Evolutionary conservation across 768 basidiomycete genomes (phyloP).

Genomic region (Tephrocybe sp.): DNA sequence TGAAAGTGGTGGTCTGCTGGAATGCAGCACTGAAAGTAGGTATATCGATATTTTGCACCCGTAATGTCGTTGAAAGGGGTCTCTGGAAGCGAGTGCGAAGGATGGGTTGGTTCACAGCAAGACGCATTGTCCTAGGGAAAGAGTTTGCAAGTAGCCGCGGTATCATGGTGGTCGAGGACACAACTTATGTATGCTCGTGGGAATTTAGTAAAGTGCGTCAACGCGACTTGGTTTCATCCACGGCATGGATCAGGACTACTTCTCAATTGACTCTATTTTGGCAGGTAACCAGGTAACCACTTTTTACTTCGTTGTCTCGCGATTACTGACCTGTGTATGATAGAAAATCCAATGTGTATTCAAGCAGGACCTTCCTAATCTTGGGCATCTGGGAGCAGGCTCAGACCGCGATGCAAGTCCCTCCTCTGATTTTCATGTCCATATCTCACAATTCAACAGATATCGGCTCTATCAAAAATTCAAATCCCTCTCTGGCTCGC

Average conservation of each 20-base stretch:
- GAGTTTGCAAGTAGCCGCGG: constrained; percentile 14
- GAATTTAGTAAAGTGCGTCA: constrained; percentile 19
- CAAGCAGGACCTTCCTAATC: constrained; percentile 77
- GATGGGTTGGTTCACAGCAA: constrained; percentile 9
- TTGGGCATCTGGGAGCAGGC: constrained; percentile 90
- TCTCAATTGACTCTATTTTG: constrained; percentile 87
- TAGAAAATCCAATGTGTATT: constrained; percentile 95
- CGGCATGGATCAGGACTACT: constrained; percentile 88
- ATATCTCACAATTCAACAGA: constrained; percentile 42
- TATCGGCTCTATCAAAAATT: constrained; percentile 71
- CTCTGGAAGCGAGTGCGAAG: constrained; percentile 8
- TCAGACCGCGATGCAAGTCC: constrained; percentile 74
- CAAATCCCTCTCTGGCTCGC: constrained; percentile 92
- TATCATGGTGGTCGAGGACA: constrained; percentile 19
- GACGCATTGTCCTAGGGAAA: constrained; percentile 11
- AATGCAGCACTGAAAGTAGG: constrained; percentile 39
- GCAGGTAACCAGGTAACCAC: constrained; percentile 80
- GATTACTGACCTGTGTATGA: not conserved
- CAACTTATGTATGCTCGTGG: too few relatives aligned
- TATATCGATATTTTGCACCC: constrained; percentile 29
- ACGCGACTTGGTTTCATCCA: constrained; percentile 15
- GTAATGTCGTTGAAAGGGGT: constrained; percentile 19
- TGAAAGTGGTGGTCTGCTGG: constrained; percentile 43
- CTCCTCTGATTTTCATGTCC: constrained; percentile 9
- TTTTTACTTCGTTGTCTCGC: not conserved